Conservation (phyloP, 192 early-diverging fungal genomes). For the Backusella australiensis region DNA sequence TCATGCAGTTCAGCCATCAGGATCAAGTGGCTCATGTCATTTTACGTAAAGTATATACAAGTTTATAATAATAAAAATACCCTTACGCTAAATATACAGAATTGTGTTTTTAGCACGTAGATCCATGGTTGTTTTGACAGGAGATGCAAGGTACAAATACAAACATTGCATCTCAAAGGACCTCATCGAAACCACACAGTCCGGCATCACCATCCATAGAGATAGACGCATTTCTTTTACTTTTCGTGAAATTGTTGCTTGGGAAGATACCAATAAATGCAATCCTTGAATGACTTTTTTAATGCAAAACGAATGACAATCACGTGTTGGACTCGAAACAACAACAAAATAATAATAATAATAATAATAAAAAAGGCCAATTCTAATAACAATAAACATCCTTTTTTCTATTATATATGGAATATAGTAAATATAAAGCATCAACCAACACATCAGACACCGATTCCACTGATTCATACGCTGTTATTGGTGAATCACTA, state of each 20-base stretch:
- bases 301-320: not conserved
- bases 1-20: constrained; percentile 59
- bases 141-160: constrained; percentile 53
- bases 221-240: constrained; percentile 65
- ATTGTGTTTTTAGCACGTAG: constrained; percentile 41
- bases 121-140: constrained; percentile 57
- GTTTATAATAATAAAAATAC: not conserved
- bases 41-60: constrained; percentile 38
- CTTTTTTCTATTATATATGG: not conserved
- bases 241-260: constrained; percentile 37
- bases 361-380: not conserved
- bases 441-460: not conserved
- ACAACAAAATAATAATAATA: not conserved
- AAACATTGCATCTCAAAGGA: constrained; percentile 71
- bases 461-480: not conserved
- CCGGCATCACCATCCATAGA: constrained; percentile 47
- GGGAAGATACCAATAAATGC: not conserved
- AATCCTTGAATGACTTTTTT: not conserved
- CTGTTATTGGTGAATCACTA: not conserved
- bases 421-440: not conserved
- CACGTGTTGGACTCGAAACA: not conserved
- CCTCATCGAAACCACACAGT: constrained; percentile 36
- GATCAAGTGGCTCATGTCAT: constrained; percentile 26
- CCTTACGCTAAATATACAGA: not conserved
- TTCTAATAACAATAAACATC: not conserved